phyloP scores from a whole-genome alignment of 352 stramenopile species.

The Albugo candida region DNA sequence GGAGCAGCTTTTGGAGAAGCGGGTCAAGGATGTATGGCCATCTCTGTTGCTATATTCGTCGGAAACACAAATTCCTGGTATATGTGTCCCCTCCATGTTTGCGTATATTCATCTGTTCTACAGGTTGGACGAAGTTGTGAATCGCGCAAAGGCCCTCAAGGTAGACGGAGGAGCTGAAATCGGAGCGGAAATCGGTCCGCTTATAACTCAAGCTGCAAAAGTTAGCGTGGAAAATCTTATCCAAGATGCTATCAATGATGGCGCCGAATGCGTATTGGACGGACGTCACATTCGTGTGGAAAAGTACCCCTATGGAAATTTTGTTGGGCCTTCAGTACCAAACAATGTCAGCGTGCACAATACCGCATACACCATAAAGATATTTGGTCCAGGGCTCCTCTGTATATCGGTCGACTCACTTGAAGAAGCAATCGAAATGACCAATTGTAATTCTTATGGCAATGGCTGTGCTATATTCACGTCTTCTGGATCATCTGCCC shows the following conservation, averaged over 20 bases:
- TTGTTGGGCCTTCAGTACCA: conserved; percentile 87
- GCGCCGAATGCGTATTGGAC: conserved; percentile 81
- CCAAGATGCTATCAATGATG: conserved; percentile 72
- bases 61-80: conserved; percentile 82
- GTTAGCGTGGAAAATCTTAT: conserved; percentile 80
- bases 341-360: conserved; percentile 71
- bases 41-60: conserved; percentile 91
- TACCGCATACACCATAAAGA: conserved; percentile 86
- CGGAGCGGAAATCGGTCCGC: conserved; percentile 56
- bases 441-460: conserved; percentile 92
- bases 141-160: conserved; percentile 79
- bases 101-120: too few species aligned
- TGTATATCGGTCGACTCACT: conserved; percentile 84
- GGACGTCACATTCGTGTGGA: conserved; percentile 76
- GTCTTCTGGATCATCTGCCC: conserved; percentile 75
- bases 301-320: conserved; percentile 92
- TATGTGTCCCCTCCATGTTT: too few species aligned
- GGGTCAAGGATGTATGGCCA: conserved; percentile 95
- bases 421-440: conserved; percentile 90
- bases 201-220: conserved; percentile 83
- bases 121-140: conserved; percentile 75
- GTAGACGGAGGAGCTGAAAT: conserved; percentile 75
- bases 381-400: conserved; percentile 94
- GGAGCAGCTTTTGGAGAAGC: conserved; percentile 91
- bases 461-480: conserved; percentile 97